Base-by-base conservation (phyloP, 805 yeast species). In the Ogataea neopini region DNA sequence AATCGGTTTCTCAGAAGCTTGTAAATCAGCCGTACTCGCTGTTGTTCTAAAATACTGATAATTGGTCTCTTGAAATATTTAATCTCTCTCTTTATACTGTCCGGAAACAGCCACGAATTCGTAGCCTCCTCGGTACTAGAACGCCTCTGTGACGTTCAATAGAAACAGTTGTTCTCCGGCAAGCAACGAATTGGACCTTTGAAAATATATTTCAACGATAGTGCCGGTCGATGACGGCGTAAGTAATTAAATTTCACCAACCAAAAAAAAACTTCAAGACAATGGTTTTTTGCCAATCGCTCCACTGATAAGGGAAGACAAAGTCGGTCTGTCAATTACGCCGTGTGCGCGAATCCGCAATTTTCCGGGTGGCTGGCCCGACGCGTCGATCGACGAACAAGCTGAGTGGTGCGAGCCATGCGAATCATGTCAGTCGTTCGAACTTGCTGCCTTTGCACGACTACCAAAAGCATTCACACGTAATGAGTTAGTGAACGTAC, bases 301-400 rank as follows among this genome's bases (percentile, higher is more conserved):
- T 30, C 34, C 34, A n/a, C 39, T 35, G 39, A 35, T 35, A 35
- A 35, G 39, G 34, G 15, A 8, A 14, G 18, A 30, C n/a, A n/a
- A 30, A 35, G 20, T 9, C 25, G 17, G 23, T 20, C 26, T 20
- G 25, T 19, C 39, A 19, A 35, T 19, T 20, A 20, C 8, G 26
- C 14, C 15, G 14, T n/a, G 39, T 6, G 39, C 39, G 26, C 39
- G 34, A 30, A 30, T 18, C 34, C 18, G n/a, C n/a, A 13, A 6
- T n/a, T n/a, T 30, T 30, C 34, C 34, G 39, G 14, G n/a, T 17
- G 38, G 19, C 22, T 11, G 22, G 22, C 3, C 10, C 23, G 23
- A 18, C 26, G 39, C 26, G 39, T 35, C 39, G 26, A 35, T 35
- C 39, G 39, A 20, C 39, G 26, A n/a, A n/a, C n/a, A n/a, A n/a